A percentile compares a stretch with the other conserved stretches of the same genome.
These are phyloP conservation scores for Diplodia scrobiculata DNA, from an alignment of 2,329 filamentous ascomycete species.

Conservation along the genomic window DNA sequence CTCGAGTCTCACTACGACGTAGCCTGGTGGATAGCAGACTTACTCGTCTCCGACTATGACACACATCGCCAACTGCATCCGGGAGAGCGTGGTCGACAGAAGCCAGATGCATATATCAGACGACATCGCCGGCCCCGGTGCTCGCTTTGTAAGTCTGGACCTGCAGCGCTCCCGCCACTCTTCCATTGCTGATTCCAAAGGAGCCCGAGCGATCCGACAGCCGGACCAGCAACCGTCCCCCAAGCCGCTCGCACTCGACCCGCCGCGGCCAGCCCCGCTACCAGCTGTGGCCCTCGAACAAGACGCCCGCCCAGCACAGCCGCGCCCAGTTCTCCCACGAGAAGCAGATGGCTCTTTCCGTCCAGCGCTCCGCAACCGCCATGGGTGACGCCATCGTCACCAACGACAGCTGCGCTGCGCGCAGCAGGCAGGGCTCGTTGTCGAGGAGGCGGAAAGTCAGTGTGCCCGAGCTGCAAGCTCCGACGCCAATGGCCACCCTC, in stretches of 20 bases:
- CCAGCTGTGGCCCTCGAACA: constrained; percentile 42
- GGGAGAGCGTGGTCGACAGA: constrained; percentile 38
- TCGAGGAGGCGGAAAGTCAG: constrained; percentile 47
- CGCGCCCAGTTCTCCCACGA: constrained; percentile 33
- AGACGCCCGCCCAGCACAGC: neutral
- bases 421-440: constrained; percentile 42
- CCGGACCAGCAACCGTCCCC: constrained; percentile 10
- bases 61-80: constrained; percentile 51
- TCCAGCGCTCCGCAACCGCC: constrained; percentile 45
- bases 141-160: constrained; percentile 19
- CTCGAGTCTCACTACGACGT: constrained; percentile 28
- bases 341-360: constrained; percentile 43
- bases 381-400: constrained; percentile 45
- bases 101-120: constrained; percentile 42
- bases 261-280: constrained; percentile 35
- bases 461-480: constrained; percentile 43
- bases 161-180: neutral
- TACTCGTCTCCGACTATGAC: constrained; percentile 39
- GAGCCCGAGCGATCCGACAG: constrained; percentile 17
- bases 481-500: constrained; percentile 43
- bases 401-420: constrained; percentile 41
- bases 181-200: constrained; percentile 30
- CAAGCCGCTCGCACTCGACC: constrained; percentile 18
- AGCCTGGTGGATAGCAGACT: constrained; percentile 20
- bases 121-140: neutral